phyloP scores from a whole-genome alignment of 352 stramenopile genomes.

The Phytopythium vexans region DNA sequence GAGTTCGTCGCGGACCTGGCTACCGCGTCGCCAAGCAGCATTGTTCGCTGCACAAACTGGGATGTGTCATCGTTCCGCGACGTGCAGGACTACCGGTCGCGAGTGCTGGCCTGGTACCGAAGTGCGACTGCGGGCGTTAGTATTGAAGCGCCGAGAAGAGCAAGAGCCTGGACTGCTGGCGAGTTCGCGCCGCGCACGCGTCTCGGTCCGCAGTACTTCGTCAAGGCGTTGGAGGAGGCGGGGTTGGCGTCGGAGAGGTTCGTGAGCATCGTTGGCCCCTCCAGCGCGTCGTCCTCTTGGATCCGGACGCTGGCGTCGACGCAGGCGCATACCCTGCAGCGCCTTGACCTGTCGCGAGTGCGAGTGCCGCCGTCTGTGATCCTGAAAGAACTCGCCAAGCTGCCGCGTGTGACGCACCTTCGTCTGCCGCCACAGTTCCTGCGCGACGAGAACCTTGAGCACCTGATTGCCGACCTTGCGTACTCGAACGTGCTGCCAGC shows the following conservation, averaged over 20 bases:
- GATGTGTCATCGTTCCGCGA: slow-evolving; percentile 13
- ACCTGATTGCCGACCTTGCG: slow-evolving; percentile 63
- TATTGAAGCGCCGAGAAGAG: neutral
- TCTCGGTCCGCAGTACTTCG: slow-evolving; percentile 44
- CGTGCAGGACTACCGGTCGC: slow-evolving; percentile 35
- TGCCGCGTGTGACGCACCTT: slow-evolving; percentile 60
- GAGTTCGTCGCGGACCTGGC: slow-evolving; percentile 8
- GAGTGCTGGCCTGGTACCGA: slow-evolving; percentile 35
- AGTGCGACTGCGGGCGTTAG: slow-evolving; percentile 3
- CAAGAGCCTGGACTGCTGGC: neutral
- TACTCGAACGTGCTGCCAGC: slow-evolving; percentile 44
- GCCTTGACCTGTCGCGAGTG: slow-evolving; percentile 56
- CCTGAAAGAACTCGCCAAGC: slow-evolving; percentile 44
- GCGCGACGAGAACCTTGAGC: slow-evolving; percentile 70
- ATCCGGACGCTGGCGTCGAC: slow-evolving; percentile 47
- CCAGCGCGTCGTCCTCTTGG: slow-evolving; percentile 55
- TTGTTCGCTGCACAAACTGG: slow-evolving; percentile 7
- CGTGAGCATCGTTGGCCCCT: slow-evolving; percentile 55
- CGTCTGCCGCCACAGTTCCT: slow-evolving; percentile 60
- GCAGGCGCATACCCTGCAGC: slow-evolving; percentile 53
- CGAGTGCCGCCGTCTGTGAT: slow-evolving; percentile 60
- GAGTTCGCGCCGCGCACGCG: slow-evolving; percentile 42
- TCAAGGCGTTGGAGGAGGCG: slow-evolving; percentile 37
- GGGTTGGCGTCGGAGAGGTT: slow-evolving; percentile 53
- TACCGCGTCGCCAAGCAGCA: neutral